phyloP scores from a whole-genome alignment of 306 rosid species.

The Trifolium fragiferum region DNA sequence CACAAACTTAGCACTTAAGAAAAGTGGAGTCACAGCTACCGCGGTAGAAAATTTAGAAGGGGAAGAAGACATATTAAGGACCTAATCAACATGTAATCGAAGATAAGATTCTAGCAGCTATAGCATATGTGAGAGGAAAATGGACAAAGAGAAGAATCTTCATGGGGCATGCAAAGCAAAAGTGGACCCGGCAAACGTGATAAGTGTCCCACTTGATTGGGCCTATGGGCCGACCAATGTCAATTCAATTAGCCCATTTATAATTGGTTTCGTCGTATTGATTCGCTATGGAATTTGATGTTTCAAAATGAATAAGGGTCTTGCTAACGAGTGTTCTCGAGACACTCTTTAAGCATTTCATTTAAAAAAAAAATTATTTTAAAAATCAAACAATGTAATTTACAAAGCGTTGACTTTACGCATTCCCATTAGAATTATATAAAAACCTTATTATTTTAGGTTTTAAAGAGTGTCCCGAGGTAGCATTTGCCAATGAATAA shows the following conservation, averaged over 20 bases:
- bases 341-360: no score
- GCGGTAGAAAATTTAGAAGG: neutral
- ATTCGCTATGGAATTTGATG: neutral
- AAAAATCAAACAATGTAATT: no score
- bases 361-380: no score
- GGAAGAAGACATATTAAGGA: neutral
- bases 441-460: no score
- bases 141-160: constrained; percentile 31
- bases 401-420: no score
- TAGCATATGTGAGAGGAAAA: neutral
- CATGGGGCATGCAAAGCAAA: constrained; percentile 5
- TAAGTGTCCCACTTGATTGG: constrained; percentile 35
- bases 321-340: no score
- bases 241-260: constrained; percentile 6
- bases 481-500: no score
- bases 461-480: no score
- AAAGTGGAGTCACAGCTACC: constrained; percentile 4
- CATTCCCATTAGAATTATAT: no score
- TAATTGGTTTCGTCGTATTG: neutral
- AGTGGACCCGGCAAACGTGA: constrained; percentile 20
- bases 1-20: constrained; percentile 44
- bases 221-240: constrained; percentile 1
- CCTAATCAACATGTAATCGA: neutral
- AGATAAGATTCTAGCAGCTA: constrained; percentile 33
- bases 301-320: neutral